phyloP scores from a whole-genome alignment of 371 early-diverging fungal genomes.

The Actinomucor elegans region DNA sequence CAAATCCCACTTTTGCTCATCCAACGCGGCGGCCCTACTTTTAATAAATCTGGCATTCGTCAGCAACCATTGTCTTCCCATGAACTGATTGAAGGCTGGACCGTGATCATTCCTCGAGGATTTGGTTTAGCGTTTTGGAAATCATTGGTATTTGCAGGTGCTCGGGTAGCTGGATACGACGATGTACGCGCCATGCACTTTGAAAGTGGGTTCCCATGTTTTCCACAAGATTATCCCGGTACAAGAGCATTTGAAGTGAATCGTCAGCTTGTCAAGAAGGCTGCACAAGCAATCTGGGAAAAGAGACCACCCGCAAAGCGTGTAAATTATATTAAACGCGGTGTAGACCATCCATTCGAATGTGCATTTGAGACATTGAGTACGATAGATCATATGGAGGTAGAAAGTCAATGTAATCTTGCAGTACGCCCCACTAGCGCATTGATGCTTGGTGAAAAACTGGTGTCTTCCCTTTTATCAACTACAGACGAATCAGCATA shows the following conservation, averaged over 20 bases:
- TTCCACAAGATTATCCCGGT: conserved; percentile 61
- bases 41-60: background rate
- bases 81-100: conserved; percentile 69
- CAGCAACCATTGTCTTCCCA: conserved; percentile 1
- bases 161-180: conserved; percentile 68
- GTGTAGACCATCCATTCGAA: conserved; percentile 64
- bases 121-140: conserved; percentile 90
- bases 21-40: conserved; percentile 56
- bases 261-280: conserved; percentile 18
- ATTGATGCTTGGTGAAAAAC: conserved; percentile 10
- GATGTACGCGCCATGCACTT: conserved; percentile 59
- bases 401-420: conserved; percentile 2
- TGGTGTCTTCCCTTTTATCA: conserved; percentile 2
- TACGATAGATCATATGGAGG: conserved; percentile 8
- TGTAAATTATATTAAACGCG: conserved; percentile 64
- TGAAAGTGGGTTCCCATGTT: conserved; percentile 55
- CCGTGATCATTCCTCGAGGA: conserved; percentile 77
- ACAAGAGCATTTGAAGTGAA: conserved; percentile 54
- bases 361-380: conserved; percentile 44
- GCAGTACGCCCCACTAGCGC: conserved; percentile 6
- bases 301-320: conserved; percentile 73
- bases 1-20: conserved; percentile 79
- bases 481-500: background rate
- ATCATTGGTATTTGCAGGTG: conserved; percentile 86
- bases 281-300: conserved; percentile 44